phyloP scores from a whole-genome alignment of 495 filamentous ascomycete species.

The Neurospora sp. region DNA sequence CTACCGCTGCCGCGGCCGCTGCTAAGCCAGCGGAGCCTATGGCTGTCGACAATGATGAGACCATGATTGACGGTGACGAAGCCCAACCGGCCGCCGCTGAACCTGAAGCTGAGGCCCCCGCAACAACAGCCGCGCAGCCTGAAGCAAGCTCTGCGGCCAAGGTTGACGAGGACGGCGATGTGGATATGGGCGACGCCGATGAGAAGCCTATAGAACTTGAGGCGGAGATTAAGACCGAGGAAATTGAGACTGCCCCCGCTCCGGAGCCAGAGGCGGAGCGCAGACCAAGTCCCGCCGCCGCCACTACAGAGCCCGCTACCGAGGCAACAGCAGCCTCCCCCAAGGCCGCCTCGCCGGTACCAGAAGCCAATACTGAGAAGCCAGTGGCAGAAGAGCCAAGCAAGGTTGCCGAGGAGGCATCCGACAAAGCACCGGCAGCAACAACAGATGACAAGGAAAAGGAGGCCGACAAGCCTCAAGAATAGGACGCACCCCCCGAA shows the following conservation, averaged over 20 bases:
- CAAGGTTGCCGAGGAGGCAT: not conserved
- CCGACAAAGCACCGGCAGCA: conserved; percentile 1
- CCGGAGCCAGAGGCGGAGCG: conserved; percentile 7
- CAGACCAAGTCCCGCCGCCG: not conserved
- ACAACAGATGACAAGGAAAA: conserved; percentile 2
- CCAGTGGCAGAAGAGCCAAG: not conserved
- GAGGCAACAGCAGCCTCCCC: not conserved
- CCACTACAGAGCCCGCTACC: conserved; percentile 2
- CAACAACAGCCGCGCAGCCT: not conserved
- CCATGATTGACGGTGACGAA: conserved; percentile 54
- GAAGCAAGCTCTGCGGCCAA: conserved; percentile 3
- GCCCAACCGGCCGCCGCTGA: conserved; percentile 5
- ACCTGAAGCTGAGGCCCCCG: not conserved
- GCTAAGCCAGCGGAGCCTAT: conserved; percentile 37
- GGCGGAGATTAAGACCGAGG: conserved; percentile 23
- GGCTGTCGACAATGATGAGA: conserved; percentile 41
- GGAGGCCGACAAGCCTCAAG: conserved; percentile 1
- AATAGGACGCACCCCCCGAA: not conserved
- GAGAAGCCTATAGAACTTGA: conserved; percentile 10
- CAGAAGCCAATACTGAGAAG: not conserved
- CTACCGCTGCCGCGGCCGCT: conserved; percentile 36
- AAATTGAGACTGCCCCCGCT: conserved; percentile 12
- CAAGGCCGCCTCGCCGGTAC: not conserved
- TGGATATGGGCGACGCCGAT: conserved; percentile 24
- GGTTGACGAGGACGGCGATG: conserved; percentile 26